Conservation (phyloP, 1,139 yeast genomes). For the Protomyces pachydermus region DNA sequence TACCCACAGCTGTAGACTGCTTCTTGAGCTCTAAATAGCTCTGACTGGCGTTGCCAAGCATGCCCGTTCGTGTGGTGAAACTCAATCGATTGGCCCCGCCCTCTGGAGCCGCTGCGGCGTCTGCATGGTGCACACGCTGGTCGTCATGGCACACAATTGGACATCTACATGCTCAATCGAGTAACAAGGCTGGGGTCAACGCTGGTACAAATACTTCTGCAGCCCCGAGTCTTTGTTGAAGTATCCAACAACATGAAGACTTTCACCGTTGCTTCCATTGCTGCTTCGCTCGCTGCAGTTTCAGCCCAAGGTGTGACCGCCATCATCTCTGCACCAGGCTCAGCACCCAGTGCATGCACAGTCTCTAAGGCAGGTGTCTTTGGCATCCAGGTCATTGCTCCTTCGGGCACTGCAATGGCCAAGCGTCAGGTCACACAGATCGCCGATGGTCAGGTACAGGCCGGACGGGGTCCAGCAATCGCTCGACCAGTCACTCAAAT, state of each 20-base stretch:
- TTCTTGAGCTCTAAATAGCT: background rate
- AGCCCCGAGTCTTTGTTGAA: too few species aligned
- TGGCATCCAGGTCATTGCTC: constrained; percentile 17
- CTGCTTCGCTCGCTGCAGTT: constrained; percentile 28
- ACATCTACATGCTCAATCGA: background rate
- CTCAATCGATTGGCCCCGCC: background rate
- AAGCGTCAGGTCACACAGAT: constrained; percentile 39
- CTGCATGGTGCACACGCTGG: background rate
- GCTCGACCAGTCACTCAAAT: constrained; percentile 37
- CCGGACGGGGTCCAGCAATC: constrained; percentile 35
- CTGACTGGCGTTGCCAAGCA: background rate
- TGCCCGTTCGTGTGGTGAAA: too few species aligned
- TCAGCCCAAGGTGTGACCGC: constrained; percentile 29
- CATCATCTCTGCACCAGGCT: constrained; percentile 16
- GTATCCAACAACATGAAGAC: constrained; percentile 11
- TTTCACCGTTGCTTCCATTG: constrained; percentile 28
- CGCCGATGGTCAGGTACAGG: constrained; percentile 46
- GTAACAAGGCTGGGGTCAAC: background rate
- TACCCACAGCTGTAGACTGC: background rate
- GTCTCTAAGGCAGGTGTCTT: constrained; percentile 12
- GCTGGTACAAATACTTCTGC: background rate
- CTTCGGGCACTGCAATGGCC: constrained; percentile 12
- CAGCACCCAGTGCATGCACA: constrained; percentile 12
- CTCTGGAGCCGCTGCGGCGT: background rate
- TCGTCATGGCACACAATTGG: background rate